Evolutionary conservation across 1,284 basidiomycete species (phyloP).

Genomic region (Rhodotorula sp.): DNA sequence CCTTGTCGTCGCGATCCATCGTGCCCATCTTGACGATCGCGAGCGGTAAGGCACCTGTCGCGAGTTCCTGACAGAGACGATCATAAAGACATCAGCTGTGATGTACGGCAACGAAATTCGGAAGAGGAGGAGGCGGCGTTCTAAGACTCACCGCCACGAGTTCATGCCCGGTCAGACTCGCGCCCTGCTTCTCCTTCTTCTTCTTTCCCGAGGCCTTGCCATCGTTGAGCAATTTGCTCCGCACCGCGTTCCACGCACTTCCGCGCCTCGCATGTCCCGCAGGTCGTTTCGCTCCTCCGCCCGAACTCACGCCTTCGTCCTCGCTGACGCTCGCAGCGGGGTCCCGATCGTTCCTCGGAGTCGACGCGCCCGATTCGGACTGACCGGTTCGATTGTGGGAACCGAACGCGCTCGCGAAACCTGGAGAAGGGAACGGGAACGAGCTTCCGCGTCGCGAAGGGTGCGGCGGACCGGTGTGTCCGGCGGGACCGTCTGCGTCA

Average conservation of each 20-base stretch:
- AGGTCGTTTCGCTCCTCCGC: slow-evolving; percentile 8
- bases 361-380: slow-evolving; percentile 20
- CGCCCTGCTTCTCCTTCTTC: slow-evolving; percentile 30
- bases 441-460: not conserved
- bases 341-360: slow-evolving; percentile 21
- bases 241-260: slow-evolving; percentile 34
- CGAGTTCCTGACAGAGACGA: slow-evolving; percentile 25
- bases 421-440: not conserved
- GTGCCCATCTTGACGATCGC: slow-evolving; percentile 40
- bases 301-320: not conserved
- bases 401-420: not conserved
- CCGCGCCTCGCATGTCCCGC: slow-evolving; percentile 12
- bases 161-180: slow-evolving; percentile 35
- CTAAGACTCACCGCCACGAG: slow-evolving; percentile 26
- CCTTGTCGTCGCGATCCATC: slow-evolving; percentile 41
- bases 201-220: slow-evolving; percentile 21
- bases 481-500: slow-evolving; percentile 20
- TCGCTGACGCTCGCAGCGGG: slow-evolving; percentile 2
- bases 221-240: slow-evolving; percentile 7
- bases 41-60: slow-evolving; percentile 36
- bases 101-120: not conserved
- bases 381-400: not conserved
- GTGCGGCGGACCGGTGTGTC: not conserved
- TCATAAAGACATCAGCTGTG: not conserved
- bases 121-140: not conserved